Conservation (phyloP, 176 grass and related monocot species). For the Eragrostis curvula region DNA sequence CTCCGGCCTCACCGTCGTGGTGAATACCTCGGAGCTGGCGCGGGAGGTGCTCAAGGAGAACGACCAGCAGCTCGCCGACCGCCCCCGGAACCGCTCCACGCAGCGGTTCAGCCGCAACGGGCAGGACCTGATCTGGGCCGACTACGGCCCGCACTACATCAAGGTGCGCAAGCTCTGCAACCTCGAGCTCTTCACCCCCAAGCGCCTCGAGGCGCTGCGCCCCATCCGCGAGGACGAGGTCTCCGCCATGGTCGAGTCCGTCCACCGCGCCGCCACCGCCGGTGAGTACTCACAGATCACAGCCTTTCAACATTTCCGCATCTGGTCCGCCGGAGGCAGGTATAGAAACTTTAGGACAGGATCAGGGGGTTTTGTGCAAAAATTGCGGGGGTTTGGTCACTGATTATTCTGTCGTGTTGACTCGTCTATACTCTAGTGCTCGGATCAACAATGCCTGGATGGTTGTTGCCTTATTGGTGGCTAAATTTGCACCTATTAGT, state of each 20-base stretch:
- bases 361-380: slow-evolving; percentile 26
- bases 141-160: slow-evolving; percentile 89
- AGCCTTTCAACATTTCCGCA: not conserved
- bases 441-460: not conserved
- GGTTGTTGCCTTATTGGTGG: not conserved
- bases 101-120: slow-evolving; percentile 82
- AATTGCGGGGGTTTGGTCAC: not conserved
- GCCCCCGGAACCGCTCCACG: slow-evolving; percentile 63
- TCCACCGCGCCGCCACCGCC: slow-evolving; percentile 51
- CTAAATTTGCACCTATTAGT: not conserved
- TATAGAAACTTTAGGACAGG: not conserved
- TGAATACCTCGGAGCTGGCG: slow-evolving; percentile 71
- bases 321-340: not conserved
- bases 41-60: slow-evolving; percentile 79
- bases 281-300: slow-evolving; percentile 45
- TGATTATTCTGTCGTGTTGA: not conserved
- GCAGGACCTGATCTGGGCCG: slow-evolving; percentile 88
- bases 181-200: slow-evolving; percentile 89
- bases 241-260: slow-evolving; percentile 87
- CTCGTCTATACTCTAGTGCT: not conserved
- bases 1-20: slow-evolving; percentile 73
- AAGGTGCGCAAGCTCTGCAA: slow-evolving; percentile 94
- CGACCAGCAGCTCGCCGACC: slow-evolving; percentile 80
- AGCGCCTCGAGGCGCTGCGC: slow-evolving; percentile 74
- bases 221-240: slow-evolving; percentile 84